Percentiles rank a stretch among this genome's conserved stretches.
Conservation (phyloP, 73 alveolate species). For the Paraurostyla sp. region DNA sequence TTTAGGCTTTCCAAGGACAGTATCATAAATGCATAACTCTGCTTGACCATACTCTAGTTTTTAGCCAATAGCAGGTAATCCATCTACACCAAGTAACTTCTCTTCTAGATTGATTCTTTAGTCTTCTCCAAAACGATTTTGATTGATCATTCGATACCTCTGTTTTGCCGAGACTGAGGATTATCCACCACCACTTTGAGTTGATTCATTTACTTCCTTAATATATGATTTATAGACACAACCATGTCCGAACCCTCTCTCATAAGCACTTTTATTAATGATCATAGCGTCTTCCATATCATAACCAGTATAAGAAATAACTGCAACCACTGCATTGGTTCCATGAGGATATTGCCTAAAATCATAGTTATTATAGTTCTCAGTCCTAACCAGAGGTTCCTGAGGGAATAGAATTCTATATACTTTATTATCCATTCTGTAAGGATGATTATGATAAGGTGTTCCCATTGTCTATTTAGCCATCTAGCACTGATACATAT, state of each 20-base stretch:
- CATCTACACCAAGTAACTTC: constrained; percentile 93
- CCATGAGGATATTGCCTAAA: constrained; percentile 99
- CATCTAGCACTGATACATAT: constrained; percentile 99
- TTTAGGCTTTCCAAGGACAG: constrained; percentile 73
- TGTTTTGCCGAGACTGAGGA: constrained; percentile 55
- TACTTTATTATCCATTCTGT: constrained; percentile 95
- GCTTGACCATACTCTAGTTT: constrained; percentile 89
- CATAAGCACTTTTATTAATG: constrained; percentile 98
- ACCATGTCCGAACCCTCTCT: constrained; percentile 99
- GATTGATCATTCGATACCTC: constrained; percentile 78
- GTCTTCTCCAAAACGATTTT: constrained; percentile 74
- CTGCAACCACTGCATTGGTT: constrained; percentile 99
- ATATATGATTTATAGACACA: constrained; percentile 93
- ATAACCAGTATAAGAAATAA: constrained; percentile 99
- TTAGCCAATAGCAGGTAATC: constrained; percentile 93
- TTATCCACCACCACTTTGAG: constrained; percentile 16
- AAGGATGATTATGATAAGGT: constrained; percentile 97
- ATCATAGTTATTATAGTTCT: constrained; percentile 90
- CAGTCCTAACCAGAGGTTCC: constrained; percentile 94
- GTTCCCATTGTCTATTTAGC: constrained; percentile 99
- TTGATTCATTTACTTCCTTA: constrained; percentile 76
- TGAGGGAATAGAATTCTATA: constrained; percentile 93
- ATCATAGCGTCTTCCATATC: constrained; percentile 99
- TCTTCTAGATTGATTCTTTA: constrained; percentile 47
- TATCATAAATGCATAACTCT: constrained; percentile 89